These are phyloP conservation scores for Maudiozyma turicensis DNA, from an alignment of 805 yeast species.

Conservation along the genomic window DNA sequence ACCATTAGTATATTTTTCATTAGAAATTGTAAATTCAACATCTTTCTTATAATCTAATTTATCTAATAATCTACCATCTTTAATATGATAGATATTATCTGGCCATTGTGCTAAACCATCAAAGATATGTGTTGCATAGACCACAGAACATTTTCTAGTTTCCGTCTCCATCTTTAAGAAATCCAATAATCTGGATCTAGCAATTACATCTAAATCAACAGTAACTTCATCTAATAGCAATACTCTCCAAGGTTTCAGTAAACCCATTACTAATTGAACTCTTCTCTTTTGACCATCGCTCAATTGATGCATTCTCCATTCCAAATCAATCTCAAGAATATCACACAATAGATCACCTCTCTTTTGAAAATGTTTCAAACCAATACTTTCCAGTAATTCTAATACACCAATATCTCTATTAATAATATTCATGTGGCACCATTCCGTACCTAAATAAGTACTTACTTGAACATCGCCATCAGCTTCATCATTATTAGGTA, in stretches of 20 bases:
- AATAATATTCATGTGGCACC: conserved; percentile 89
- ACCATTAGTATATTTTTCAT: conserved; percentile 16
- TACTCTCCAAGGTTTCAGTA: conserved; percentile 81
- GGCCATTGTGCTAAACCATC: conserved; percentile 94
- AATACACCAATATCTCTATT: conserved; percentile 86
- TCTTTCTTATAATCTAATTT: conserved; percentile 29
- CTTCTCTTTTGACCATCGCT: conserved; percentile 94
- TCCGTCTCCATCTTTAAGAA: conserved; percentile 70
- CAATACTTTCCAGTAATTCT: conserved; percentile 68
- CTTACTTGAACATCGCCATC: conserved; percentile 37
- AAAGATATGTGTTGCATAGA: conserved; percentile 93
- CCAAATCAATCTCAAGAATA: conserved; percentile 73
- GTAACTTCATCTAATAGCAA: conserved; percentile 92
- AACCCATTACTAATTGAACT: conserved; percentile 90
- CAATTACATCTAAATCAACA: conserved; percentile 90
- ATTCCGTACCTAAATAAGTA: conserved; percentile 91
- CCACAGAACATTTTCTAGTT: conserved; percentile 60
- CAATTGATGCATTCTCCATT: conserved; percentile 86
- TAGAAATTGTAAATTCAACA: conserved; percentile 20
- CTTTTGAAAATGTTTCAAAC: conserved; percentile 64
- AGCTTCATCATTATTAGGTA: conserved; percentile 30
- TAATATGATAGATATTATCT: conserved; percentile 68
- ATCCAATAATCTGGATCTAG: conserved; percentile 60
- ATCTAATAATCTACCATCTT: conserved; percentile 46
- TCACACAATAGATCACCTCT: conserved; percentile 69